Conservation (phyloP, 2,329 filamentous ascomycete species). For the Tolypocladium cylindrosporum region DNA sequence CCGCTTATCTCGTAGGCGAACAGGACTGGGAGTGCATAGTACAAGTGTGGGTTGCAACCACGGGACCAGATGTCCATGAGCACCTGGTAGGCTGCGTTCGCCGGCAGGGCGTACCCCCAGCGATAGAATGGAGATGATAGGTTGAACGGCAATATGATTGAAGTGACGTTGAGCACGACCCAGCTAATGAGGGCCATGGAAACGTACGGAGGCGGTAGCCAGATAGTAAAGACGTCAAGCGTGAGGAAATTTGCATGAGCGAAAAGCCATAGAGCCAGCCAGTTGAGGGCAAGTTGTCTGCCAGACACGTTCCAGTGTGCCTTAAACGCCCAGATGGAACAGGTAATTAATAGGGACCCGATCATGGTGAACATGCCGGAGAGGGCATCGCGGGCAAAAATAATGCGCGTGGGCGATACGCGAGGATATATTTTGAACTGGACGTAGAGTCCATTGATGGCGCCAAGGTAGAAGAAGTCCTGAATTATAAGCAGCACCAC, state of each 20-base stretch:
- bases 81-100: constrained; percentile 9
- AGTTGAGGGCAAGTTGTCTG: constrained; percentile 8
- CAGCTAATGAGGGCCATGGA: constrained; percentile 11
- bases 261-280: constrained; percentile 11
- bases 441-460: constrained; percentile 11
- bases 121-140: constrained; percentile 9
- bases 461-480: constrained; percentile 13
- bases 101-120: constrained; percentile 8
- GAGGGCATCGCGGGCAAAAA: constrained; percentile 7
- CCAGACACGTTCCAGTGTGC: constrained; percentile 6
- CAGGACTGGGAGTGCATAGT: constrained; percentile 8
- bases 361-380: constrained; percentile 9
- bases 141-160: constrained; percentile 8
- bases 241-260: constrained; percentile 10
- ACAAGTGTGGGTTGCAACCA: constrained; percentile 11
- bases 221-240: constrained; percentile 13
- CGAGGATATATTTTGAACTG: constrained; percentile 11
- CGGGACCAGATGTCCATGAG: constrained; percentile 10
- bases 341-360: constrained; percentile 6
- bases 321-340: constrained; percentile 9
- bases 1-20: constrained; percentile 9
- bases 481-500: constrained; percentile 13
- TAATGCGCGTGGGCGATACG: constrained; percentile 4
- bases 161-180: constrained; percentile 10
- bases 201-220: constrained; percentile 9